Percentiles rank a stretch among this genome's conserved stretches.
These are phyloP conservation scores for Podila horticola DNA, from an alignment of 192 early-diverging fungal species.

Conservation along the genomic window DNA sequence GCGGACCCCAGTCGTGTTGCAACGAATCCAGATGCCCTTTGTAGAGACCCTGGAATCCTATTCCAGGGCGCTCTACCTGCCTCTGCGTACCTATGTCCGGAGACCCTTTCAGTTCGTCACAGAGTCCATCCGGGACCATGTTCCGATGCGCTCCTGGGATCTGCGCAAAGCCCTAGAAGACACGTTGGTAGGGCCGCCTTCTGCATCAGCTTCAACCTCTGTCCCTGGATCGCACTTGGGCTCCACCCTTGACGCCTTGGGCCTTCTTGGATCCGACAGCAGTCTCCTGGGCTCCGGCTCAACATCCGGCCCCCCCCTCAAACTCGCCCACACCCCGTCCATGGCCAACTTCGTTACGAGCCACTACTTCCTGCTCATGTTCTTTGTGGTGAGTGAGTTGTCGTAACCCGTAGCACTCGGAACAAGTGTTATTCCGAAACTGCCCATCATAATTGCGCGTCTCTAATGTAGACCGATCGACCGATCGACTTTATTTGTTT, in stretches of 20 bases:
- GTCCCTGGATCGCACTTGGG: background rate
- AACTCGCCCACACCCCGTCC: constrained; percentile 26
- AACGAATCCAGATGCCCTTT: constrained; percentile 53
- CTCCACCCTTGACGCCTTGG: background rate
- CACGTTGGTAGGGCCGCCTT: constrained; percentile 12
- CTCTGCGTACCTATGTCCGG: constrained; percentile 44
- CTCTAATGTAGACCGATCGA: background rate
- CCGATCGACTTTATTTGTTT: background rate
- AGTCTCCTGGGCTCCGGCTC: background rate
- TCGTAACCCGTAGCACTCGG: background rate
- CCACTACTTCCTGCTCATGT: constrained; percentile 45
- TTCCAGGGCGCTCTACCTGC: constrained; percentile 54
- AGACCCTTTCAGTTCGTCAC: constrained; percentile 42
- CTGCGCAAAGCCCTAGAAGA: constrained; percentile 38
- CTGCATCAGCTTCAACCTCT: background rate
- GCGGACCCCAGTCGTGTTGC: constrained; percentile 32
- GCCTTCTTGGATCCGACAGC: background rate
- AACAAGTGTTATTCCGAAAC: background rate
- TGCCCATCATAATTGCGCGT: background rate
- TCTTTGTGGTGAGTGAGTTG: constrained; percentile 42
- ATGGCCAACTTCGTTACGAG: constrained; percentile 50
- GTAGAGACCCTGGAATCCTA: constrained; percentile 54
- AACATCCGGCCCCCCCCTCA: background rate
- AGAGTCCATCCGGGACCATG: constrained; percentile 44
- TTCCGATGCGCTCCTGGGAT: constrained; percentile 22